phyloP scores from a whole-genome alignment of 331 rosid species.

The Arachis monticola region DNA sequence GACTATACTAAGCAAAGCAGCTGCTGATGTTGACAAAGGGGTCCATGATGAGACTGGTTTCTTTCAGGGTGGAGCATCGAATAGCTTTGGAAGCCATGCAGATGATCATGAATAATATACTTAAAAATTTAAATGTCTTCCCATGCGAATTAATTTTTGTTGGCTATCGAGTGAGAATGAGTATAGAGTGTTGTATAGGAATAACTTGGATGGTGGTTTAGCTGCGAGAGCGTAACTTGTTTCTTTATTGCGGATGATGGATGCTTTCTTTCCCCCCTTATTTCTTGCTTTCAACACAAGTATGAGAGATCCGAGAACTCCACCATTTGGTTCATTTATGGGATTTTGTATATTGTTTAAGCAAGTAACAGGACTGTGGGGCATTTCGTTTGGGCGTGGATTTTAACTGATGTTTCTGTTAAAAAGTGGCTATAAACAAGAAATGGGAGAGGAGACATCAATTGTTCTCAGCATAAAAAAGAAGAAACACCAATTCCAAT shows the following conservation, averaged over 20 bases:
- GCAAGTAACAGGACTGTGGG: background rate
- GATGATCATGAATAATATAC: slow-evolving; percentile 19
- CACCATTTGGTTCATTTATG: background rate
- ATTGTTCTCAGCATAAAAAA: slow-evolving; percentile 1
- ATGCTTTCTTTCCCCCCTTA: background rate
- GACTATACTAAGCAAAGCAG: background rate
- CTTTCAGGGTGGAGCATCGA: slow-evolving; percentile 26
- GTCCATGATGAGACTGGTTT: slow-evolving; percentile 18
- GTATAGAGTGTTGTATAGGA: slow-evolving; percentile 35
- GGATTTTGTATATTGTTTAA: slow-evolving; percentile 31
- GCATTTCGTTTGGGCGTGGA: background rate
- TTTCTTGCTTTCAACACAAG: slow-evolving; percentile 32
- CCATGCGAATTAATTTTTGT: slow-evolving; percentile 33
- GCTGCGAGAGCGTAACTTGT: slow-evolving; percentile 36
- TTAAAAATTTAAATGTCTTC: slow-evolving; percentile 14
- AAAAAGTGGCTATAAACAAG: background rate
- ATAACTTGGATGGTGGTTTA: slow-evolving; percentile 39
- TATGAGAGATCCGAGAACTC: slow-evolving; percentile 21
- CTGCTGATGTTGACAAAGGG: slow-evolving; percentile 18
- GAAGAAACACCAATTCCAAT: slow-evolving; percentile 24
- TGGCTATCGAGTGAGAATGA: slow-evolving; percentile 33
- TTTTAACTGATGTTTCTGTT: background rate
- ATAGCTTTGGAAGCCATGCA: slow-evolving; percentile 40
- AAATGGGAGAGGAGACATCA: background rate
- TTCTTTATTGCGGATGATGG: slow-evolving; percentile 27